Evolutionary conservation across 352 stramenopile species (phyloP).

Genomic region (Phytophthora agathidicida): DNA sequence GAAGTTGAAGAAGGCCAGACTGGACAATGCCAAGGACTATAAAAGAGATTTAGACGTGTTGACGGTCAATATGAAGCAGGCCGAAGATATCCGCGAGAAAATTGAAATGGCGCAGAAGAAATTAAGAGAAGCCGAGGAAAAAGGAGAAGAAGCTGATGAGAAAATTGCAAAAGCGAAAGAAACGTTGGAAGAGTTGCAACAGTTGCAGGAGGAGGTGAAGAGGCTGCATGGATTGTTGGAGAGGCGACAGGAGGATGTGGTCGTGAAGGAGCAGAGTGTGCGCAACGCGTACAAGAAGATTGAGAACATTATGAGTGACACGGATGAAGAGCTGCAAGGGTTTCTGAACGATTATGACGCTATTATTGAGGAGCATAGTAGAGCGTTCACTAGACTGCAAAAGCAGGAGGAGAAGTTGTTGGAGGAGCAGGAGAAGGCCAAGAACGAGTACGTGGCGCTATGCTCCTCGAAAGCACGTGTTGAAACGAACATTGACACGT

Average conservation of each 20-base stretch:
- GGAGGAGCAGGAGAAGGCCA: constrained; percentile 32
- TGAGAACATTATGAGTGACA: constrained; percentile 73
- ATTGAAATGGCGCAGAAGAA: constrained; percentile 56
- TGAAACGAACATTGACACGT: constrained; percentile 57
- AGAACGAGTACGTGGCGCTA: constrained; percentile 46
- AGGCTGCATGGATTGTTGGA: constrained; percentile 40
- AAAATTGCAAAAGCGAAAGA: constrained; percentile 54
- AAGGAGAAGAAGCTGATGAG: constrained; percentile 39
- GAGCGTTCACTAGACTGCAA: constrained; percentile 37
- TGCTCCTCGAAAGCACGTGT: constrained; percentile 46
- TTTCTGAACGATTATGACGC: constrained; percentile 65
- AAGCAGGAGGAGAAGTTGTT: constrained; percentile 36
- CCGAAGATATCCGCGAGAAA: constrained; percentile 56
- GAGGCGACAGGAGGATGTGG: constrained; percentile 39
- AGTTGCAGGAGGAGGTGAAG: constrained; percentile 51
- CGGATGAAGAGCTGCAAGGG: constrained; percentile 60
- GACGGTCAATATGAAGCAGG: constrained; percentile 80
- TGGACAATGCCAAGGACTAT: constrained; percentile 89
- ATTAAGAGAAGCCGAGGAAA: constrained; percentile 41
- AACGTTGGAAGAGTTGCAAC: constrained; percentile 60
- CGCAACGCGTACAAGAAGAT: constrained; percentile 53
- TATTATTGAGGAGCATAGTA: constrained; percentile 53
- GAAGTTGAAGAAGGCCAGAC: constrained; percentile 92
- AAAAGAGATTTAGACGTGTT: constrained; percentile 94
- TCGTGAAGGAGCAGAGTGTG: constrained; percentile 48